Evolutionary conservation across 2,329 filamentous ascomycete species (phyloP).

Genomic region (Pestalotiopsis sp.): DNA sequence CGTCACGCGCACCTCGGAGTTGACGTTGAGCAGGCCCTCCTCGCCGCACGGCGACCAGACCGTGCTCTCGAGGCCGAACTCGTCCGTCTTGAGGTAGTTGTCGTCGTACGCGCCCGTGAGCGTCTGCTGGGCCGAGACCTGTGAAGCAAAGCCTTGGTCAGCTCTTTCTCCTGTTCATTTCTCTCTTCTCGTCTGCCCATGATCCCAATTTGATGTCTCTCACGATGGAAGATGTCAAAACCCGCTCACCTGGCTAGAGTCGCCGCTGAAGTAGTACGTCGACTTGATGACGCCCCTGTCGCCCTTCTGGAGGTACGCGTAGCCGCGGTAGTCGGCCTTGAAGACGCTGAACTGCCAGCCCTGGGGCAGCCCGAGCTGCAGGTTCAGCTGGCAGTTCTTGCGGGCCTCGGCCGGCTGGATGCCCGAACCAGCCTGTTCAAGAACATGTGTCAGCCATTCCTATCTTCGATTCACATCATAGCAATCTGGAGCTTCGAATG

Average conservation of each 20-base stretch:
- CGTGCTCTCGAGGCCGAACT: constrained; percentile 44
- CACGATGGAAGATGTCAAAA: background rate
- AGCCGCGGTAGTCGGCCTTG: constrained; percentile 53
- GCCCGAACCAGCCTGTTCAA: constrained; percentile 46
- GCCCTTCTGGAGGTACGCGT: constrained; percentile 46
- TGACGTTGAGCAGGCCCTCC: constrained; percentile 54
- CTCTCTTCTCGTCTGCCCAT: too few species aligned
- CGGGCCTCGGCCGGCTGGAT: constrained; percentile 45
- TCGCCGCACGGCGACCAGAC: constrained; percentile 57
- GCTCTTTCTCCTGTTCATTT: constrained; percentile 23
- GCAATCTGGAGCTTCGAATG: too few species aligned
- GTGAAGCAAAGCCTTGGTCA: constrained; percentile 19
- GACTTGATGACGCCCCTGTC: constrained; percentile 51
- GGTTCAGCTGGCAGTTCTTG: constrained; percentile 58
- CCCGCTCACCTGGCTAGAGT: constrained; percentile 38
- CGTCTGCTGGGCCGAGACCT: constrained; percentile 39
- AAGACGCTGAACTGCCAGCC: constrained; percentile 39
- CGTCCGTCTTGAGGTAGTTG: constrained; percentile 48
- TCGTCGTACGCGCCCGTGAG: constrained; percentile 44
- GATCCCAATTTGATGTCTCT: too few species aligned
- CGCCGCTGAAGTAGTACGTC: constrained; percentile 57
- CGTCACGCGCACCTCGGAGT: constrained; percentile 47
- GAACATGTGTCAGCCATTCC: too few species aligned
- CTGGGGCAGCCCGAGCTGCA: constrained; percentile 41
- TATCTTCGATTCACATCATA: too few species aligned